phyloP scores from a whole-genome alignment of 2,329 filamentous ascomycete genomes.

The Tothia fuscella region DNA sequence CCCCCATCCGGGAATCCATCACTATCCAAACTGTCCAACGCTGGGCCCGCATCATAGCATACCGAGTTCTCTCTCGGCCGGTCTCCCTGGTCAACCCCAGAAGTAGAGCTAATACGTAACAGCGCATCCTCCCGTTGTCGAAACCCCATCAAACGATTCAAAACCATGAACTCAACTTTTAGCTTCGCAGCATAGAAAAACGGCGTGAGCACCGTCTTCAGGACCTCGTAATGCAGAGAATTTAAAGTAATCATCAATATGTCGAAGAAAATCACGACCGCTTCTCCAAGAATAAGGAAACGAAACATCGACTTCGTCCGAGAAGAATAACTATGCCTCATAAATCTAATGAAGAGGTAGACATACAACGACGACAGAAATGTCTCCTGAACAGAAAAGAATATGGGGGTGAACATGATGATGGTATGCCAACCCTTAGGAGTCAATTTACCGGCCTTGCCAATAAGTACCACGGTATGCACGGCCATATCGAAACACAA shows the following conservation, averaged over 20 bases:
- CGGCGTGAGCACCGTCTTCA: not conserved
- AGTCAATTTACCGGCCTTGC: not conserved
- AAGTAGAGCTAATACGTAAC: too few relatives aligned
- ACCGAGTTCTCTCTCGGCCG: too few relatives aligned
- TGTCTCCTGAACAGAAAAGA: slow-evolving; percentile 1
- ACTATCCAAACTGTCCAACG: too few relatives aligned
- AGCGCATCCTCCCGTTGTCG: not conserved
- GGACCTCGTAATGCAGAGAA: not conserved
- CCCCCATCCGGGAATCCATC: too few relatives aligned
- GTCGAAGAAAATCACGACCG: not conserved
- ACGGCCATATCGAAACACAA: too few relatives aligned
- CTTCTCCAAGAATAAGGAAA: not conserved
- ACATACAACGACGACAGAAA: not conserved
- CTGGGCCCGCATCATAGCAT: too few relatives aligned
- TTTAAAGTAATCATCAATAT: not conserved
- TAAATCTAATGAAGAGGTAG: slow-evolving; percentile 1
- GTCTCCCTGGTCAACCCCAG: too few relatives aligned
- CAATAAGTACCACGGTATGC: not conserved
- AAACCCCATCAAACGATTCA: not conserved
- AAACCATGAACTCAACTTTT: slow-evolving; percentile 2
- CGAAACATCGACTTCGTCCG: not conserved
- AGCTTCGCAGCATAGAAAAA: not conserved
- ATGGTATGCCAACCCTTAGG: not conserved
- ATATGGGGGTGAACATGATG: not conserved
- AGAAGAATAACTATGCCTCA: not conserved